phyloP scores from a whole-genome alignment of 2,329 filamentous ascomycete genomes.

The Aureobasidium melanogenum region DNA sequence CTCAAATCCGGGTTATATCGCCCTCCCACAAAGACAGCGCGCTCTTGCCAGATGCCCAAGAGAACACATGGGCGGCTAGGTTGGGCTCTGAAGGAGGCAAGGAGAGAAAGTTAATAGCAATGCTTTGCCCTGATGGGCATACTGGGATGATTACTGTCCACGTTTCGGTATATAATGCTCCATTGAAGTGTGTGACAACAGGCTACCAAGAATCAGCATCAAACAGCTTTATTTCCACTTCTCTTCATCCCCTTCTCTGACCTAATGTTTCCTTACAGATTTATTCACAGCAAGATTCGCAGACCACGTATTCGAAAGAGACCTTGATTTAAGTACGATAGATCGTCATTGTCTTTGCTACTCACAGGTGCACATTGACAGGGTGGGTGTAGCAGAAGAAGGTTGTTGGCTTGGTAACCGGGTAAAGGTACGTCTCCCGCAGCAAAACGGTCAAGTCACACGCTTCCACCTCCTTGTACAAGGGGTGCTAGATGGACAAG shows the following conservation, averaged over 20 bases:
- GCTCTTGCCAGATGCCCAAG: neutral
- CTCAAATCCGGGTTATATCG: neutral
- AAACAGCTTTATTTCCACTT: neutral
- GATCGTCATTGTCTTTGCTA: neutral
- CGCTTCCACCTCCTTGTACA: slow-evolving; percentile 3
- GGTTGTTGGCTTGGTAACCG: slow-evolving; percentile 3
- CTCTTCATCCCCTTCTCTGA: neutral
- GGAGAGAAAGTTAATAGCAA: neutral
- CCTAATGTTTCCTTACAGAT: slow-evolving; percentile 4
- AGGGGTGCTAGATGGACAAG: neutral
- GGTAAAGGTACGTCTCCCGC: neutral
- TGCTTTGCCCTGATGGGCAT: neutral
- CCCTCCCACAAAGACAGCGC: neutral
- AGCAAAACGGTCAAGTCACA: slow-evolving; percentile 4
- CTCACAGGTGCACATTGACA: neutral
- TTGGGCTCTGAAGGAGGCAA: neutral
- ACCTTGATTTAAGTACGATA: neutral
- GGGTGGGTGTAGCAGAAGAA: neutral
- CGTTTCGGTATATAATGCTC: neutral
- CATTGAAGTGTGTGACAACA: neutral
- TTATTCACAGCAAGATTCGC: slow-evolving; percentile 1
- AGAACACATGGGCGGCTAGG: neutral
- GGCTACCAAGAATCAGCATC: neutral
- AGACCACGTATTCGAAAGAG: slow-evolving; percentile 4
- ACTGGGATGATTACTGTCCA: neutral